Percentiles rank a stretch among this genome's conserved stretches.
phyloP scores from a whole-genome alignment of 2,329 filamentous ascomycete genomes.

The Rutstroemia sp. region DNA sequence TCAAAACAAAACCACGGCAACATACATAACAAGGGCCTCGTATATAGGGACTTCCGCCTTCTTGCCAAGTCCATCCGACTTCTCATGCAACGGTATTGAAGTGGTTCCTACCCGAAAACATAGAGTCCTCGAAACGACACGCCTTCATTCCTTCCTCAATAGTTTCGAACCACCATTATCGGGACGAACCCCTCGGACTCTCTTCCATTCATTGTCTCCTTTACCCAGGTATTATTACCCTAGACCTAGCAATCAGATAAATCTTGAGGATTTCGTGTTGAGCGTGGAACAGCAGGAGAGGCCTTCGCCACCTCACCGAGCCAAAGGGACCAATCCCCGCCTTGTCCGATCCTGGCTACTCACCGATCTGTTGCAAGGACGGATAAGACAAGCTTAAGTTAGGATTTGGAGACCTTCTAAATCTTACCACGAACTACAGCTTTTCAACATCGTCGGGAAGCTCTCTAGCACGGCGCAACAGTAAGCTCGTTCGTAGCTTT shows the following conservation, averaged over 20 bases:
- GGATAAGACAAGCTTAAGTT: conserved; percentile 1
- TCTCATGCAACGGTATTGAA: not conserved
- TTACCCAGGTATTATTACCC: not conserved
- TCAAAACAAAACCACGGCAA: not conserved
- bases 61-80: not conserved
- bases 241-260: not conserved
- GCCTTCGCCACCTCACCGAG: not conserved
- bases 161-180: not conserved
- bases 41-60: not conserved
- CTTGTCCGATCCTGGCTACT: not conserved
- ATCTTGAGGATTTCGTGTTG: not conserved
- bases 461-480: not conserved
- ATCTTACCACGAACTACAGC: not conserved
- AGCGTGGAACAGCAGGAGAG: conserved; percentile 3
- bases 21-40: not conserved
- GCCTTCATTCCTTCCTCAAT: not conserved
- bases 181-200: not conserved
- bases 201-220: not conserved
- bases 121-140: not conserved
- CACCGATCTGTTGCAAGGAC: not conserved
- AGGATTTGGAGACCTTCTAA: not conserved
- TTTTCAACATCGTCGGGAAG: not conserved
- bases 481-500: not conserved
- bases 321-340: not conserved
- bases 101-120: not conserved